Evolutionary conservation across 208 protist species (phyloP), one percentile per base, ranked within the genome.

Genomic region (Leishmania major): DNA sequence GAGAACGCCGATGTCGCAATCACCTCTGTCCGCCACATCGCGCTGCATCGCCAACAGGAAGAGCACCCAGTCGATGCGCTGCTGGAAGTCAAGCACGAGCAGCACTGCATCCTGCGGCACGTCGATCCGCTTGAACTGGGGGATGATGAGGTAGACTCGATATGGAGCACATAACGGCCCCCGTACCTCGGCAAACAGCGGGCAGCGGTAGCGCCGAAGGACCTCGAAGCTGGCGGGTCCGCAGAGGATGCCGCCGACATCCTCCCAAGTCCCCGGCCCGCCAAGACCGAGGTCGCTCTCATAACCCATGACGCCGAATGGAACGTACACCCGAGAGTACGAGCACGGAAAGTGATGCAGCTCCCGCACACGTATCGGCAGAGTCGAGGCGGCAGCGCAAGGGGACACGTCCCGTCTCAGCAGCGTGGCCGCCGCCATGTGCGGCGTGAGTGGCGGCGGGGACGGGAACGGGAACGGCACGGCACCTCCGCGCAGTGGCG

Each of bases 71-170:
- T 95, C 91, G 10, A 78, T 35, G 0, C 93, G 87, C 31, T 80
- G 84, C 66, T 77, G 71, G 82, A 95, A 95, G 84, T 92, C 87
- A 22, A 97, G 71, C 59, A 93, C 89, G n/a, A 97, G 80, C 59
- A 97, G 79, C 59, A 90, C 80, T 25, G 84, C 82, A 60, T 88
- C 79, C 76, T 85, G 53, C 37, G 87, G 83, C 13, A 75, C 43
- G 66, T 85, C 86, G 22, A 86, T 72, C 5, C 83, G 84, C 60
- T 73, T 70, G 59, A 84, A 87, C 71, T 87, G 80, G 1, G 82
- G 86, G 19, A 90, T 89, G 62, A 96, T 84, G 31, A 93, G 59
- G 79, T 89, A 93, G 22, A 91, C 75, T 28, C 87, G 85, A 79
- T 96, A 96, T 25, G 86, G 74, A 7, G 70, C 75, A 15, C 76